Evolutionary conservation across 805 yeast genomes (phyloP), one percentile per base, ranked within the genome.

Genomic region (Metschnikowia peoriensis): DNA sequence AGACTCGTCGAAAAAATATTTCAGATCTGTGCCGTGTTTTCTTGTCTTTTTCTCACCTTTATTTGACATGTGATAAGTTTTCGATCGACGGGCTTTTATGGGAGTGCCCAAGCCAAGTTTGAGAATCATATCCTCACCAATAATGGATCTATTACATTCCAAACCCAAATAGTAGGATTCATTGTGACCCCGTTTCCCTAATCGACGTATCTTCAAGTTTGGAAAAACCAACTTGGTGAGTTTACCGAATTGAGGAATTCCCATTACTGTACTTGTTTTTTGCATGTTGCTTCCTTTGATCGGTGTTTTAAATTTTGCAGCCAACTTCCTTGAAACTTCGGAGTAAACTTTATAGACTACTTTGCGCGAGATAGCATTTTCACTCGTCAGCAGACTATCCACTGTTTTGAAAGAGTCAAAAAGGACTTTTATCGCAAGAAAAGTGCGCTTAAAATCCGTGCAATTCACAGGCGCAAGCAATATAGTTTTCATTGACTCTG

Each of bases 101-200:
- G 29, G 8, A 7, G 11, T 4, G 27, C 29, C 29, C 8, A 22
- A 8, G 7, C n/a, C 43, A 40, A 40, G 32, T 10, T 40, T 29
- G 14, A 40, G 28, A 28, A 61, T 60, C 32, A 72, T 64, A 28
- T 72, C 73, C 4, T 62, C 63, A 41, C 59, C 57, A n/a, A 73
- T 66, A 11, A 72, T 61, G 44, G 65, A 65, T n/a, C 66, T 66
- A 52, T 71, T 73, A 77, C 77, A 72, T 7, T 67, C 56, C 1
- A 74, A 72, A 1, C 77, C 77, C 46, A 73, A 60, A 54, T 72
- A 73, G 49, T 74, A 71, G 53, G 72, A 73, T 56, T 73, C 73
- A 7, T 77, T 73, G 46, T 72, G 74, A 15, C 78, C 78, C 39
- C 78, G 56, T 47, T 70, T 62, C 6, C 78, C 78, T 44, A 74